phyloP scores from a whole-genome alignment of 768 basidiomycete species.

The Cystofilobasidium ferigula region DNA sequence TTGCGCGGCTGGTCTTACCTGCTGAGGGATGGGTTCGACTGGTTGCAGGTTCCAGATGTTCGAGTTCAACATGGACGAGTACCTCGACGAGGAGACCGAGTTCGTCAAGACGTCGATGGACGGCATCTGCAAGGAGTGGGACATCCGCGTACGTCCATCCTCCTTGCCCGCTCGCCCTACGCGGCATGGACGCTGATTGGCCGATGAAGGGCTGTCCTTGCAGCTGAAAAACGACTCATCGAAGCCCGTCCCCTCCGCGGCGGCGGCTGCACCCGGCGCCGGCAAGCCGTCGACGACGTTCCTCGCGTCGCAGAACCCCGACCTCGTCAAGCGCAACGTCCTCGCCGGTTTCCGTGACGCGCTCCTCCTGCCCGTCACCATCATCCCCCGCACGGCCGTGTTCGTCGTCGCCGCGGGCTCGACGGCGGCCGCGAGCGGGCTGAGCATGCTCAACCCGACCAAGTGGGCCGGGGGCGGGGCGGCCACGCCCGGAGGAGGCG shows the following conservation, averaged over 20 bases:
- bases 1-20: neutral
- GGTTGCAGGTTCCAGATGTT: constrained; percentile 75
- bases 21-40: constrained; percentile 1
- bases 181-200: neutral
- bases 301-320: constrained; percentile 73
- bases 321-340: constrained; percentile 81
- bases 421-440: constrained; percentile 66
- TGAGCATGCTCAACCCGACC: constrained; percentile 80
- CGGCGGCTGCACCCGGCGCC: neutral
- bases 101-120: constrained; percentile 63
- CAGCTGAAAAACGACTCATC: constrained; percentile 26
- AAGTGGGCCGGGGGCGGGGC: constrained; percentile 46
- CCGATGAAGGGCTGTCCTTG: neutral
- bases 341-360: constrained; percentile 82
- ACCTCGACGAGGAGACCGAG: constrained; percentile 87
- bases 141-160: constrained; percentile 49
- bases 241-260: neutral
- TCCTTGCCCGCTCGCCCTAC: neutral
- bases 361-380: constrained; percentile 84
- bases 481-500: neutral
- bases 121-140: constrained; percentile 67
- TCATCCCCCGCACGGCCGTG: constrained; percentile 67
- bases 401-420: constrained; percentile 54
- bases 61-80: constrained; percentile 93
- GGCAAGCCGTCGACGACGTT: constrained; percentile 48